Evolutionary conservation across 2,329 filamentous ascomycete species (phyloP), one percentile per base, ranked within the genome.

Genomic region (Teratosphaeria viscida): DNA sequence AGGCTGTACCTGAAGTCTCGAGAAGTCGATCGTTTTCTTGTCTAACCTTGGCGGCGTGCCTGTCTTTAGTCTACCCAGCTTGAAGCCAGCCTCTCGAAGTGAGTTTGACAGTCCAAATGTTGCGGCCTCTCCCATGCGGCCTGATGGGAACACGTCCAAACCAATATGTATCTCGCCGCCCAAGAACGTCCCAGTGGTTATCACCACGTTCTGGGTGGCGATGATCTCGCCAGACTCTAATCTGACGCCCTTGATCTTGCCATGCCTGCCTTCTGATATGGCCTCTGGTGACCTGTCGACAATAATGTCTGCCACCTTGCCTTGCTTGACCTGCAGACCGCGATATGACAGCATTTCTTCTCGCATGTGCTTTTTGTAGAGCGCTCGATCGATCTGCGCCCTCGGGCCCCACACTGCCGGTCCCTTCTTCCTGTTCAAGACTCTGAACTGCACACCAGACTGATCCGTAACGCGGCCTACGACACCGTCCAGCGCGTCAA

Each of bases 331-430:
- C 26, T 84, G 88, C 63, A 99, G 74, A 63, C 92, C 91, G 43
- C 85, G 81, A 64, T 95, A 96, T 3, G 79, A 76, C 63, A 84
- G 76, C 66, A 99, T 83, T 76, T 96, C 92, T 68, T 90, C 88
- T 61, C 83, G 84, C 94, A 99, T 97, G 71, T 96, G 82, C 69
- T 84, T 86, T 76, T 92, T 88, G 76, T 97, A 99, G 47, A 99
- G 77, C 61, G 82, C 82, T 62, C 94, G 85, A 74, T 99, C 94
- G 73, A 99, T 97, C 78, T 99, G 94, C 55, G 94, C 94, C 58
- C 94, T 83, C 0, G 94, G 94, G 11, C 94, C 94, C 94, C 94
- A 99, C 29, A 99, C 94, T 2, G 94, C 94, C 5, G 92, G 90
- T 0, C 94, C 94, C 71, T 97, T 97, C 64, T 84, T 88, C 57